phyloP scores from a whole-genome alignment of 257 asterid species.

The Forsythia viridissima region DNA sequence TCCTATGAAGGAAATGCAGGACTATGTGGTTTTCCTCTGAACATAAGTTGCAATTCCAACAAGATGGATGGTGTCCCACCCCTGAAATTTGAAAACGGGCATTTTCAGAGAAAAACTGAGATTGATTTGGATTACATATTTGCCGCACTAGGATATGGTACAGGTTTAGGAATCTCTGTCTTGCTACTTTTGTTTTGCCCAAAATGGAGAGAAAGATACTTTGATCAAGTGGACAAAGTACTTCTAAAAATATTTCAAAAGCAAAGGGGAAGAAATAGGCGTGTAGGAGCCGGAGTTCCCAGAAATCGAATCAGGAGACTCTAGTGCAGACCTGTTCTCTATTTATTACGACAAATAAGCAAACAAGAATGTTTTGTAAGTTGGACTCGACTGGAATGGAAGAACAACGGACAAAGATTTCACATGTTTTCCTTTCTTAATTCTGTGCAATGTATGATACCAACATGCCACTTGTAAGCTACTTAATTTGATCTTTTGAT shows the following conservation, averaged over 20 bases:
- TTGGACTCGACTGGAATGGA: no score
- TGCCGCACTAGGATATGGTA: constrained; percentile 33
- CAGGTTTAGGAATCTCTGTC: constrained; percentile 23
- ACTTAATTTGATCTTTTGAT: no score
- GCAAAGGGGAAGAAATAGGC: neutral
- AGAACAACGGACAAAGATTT: no score
- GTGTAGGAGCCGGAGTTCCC: neutral
- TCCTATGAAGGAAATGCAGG: constrained; percentile 46
- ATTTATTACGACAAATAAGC: no score
- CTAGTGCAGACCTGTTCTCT: neutral
- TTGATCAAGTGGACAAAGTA: constrained; percentile 2
- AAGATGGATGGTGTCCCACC: neutral
- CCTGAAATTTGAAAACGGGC: neutral
- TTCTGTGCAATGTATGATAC: no score
- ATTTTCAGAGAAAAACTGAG: neutral
- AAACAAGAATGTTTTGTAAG: no score
- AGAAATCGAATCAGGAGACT: neutral
- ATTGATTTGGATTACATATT: constrained; percentile 28
- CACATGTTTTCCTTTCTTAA: no score
- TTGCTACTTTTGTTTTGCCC: constrained; percentile 16
- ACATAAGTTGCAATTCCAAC: constrained; percentile 20
- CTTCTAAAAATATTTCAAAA: neutral
- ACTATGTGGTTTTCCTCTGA: constrained; percentile 52
- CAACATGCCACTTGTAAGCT: no score
- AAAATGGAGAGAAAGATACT: constrained; percentile 23